Conservation (phyloP, 768 basidiomycete species). For the Kockovaella imperatae region DNA sequence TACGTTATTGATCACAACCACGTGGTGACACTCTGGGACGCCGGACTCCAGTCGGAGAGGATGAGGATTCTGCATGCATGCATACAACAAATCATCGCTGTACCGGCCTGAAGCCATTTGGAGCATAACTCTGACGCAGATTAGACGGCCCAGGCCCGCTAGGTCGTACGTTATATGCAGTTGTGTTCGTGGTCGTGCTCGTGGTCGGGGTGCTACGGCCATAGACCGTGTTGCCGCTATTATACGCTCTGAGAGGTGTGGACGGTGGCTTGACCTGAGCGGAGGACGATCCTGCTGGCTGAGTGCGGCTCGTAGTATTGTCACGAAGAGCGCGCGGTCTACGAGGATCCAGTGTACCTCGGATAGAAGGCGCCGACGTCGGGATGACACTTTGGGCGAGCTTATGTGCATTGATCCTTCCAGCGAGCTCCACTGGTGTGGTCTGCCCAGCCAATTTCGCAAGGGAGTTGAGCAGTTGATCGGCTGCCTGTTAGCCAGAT, state of each 20-base stretch:
- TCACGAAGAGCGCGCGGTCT: conserved; percentile 38
- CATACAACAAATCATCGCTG: too few relatives aligned
- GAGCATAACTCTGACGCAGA: conserved; percentile 28
- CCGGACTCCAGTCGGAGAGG: too few relatives aligned
- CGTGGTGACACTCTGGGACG: too few relatives aligned
- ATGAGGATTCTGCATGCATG: too few relatives aligned
- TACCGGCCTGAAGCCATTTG: too few relatives aligned
- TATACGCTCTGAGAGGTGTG: background rate
- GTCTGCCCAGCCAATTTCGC: conserved; percentile 14
- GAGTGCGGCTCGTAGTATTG: conserved; percentile 20
- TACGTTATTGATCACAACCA: too few relatives aligned
- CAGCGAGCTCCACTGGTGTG: conserved; percentile 16
- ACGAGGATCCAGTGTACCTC: conserved; percentile 39
- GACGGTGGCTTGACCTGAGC: conserved; percentile 11
- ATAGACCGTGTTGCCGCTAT: conserved; percentile 5
- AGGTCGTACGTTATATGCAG: conserved; percentile 7
- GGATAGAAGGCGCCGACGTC: conserved; percentile 18
- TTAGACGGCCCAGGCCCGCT: conserved; percentile 17
- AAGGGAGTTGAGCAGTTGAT: conserved; percentile 11
- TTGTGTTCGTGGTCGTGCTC: background rate
- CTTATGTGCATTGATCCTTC: conserved; percentile 14
- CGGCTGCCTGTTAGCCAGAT: conserved; percentile 4
- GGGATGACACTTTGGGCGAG: conserved; percentile 27
- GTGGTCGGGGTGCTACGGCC: background rate
- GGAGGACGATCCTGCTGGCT: background rate